phyloP scores from a whole-genome alignment of 2,329 filamentous ascomycete genomes.

The Colletotrichum orbiculare region DNA sequence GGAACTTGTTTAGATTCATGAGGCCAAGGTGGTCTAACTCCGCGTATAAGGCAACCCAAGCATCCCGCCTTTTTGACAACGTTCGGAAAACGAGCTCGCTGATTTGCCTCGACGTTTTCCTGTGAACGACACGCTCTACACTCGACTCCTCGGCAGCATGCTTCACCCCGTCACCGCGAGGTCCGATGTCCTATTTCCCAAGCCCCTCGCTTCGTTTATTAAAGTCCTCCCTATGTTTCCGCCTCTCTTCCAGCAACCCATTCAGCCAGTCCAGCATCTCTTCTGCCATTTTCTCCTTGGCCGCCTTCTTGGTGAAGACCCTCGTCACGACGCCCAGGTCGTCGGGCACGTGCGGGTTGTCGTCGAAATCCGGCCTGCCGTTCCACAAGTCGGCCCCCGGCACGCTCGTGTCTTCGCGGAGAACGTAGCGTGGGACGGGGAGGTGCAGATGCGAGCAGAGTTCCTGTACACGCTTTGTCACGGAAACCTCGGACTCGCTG shows the following conservation, averaged over 20 bases:
- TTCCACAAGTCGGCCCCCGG: slow-evolving; percentile 45
- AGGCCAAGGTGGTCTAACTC: too few relatives aligned
- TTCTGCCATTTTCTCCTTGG: slow-evolving; percentile 53
- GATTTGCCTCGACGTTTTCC: too few relatives aligned
- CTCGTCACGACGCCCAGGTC: slow-evolving; percentile 47
- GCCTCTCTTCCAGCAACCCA: slow-evolving; percentile 10
- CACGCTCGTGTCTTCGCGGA: slow-evolving; percentile 39
- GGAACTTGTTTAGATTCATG: too few relatives aligned
- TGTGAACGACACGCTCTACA: too few relatives aligned
- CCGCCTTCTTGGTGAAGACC: slow-evolving; percentile 47
- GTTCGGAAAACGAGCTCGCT: too few relatives aligned
- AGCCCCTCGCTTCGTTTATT: not conserved
- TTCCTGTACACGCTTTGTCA: slow-evolving; percentile 43
- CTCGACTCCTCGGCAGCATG: not conserved
- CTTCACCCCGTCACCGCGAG: not conserved
- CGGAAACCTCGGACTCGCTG: slow-evolving; percentile 14
- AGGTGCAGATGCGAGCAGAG: slow-evolving; percentile 50
- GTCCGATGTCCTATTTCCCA: not conserved
- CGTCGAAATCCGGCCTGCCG: slow-evolving; percentile 50
- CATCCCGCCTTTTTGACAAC: too few relatives aligned
- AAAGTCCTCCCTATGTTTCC: slow-evolving; percentile 35
- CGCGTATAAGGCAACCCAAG: too few relatives aligned
- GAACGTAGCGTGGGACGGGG: slow-evolving; percentile 47
- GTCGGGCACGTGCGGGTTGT: slow-evolving; percentile 44
- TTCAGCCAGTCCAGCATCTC: slow-evolving; percentile 51